Base-by-base conservation (phyloP, 1,284 basidiomycete genomes). In the Cryptococcus wingfieldii region DNA sequence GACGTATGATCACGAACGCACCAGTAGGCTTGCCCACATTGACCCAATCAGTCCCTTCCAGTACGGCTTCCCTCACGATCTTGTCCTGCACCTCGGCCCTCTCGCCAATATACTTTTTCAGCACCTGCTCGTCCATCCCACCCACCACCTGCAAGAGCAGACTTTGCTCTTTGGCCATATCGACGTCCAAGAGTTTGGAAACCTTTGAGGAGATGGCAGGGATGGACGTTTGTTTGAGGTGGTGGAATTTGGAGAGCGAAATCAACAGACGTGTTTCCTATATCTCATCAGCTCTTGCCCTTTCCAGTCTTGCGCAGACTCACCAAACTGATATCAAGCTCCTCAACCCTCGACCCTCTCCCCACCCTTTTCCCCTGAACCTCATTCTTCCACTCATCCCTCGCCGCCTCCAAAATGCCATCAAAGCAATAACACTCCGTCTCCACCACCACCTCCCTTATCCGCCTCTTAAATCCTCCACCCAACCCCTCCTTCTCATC, bases 31-130 rank as follows among this genome's bases (percentile, higher is more conserved):
- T 89, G 1, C 87, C 85, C 0, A 90, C 88, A 61, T 89, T 85
- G 61, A 85, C 88, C 95, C 96, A 98, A 70, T 97, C 89, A 80
- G 96, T 88, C 18, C 83, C 79, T 52, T 87, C 82, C 23, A 96
- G 78, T 44, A 98, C 87, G 3, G 96, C 96, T 47, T 80, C 79
- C 31, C 86, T 83, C 43, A 98, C 79, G 47, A 90, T 86, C 19
- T 79, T 75, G 41, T 80, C 85, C n/a, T 94, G 82, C 8, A 79
- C 77, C 2, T 80, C 79, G 7, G 86, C 81, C 70, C 93, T 90
- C 31, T 89, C 85, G 65, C 88, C 87, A 61, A 90, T 80, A 69
- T 90, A 97, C 55, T 88, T 87, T 55, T 88, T 84, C 69, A 98
- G 96, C 23, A 98, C 80, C 37, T 85, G 89, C 69, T 84, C 83